phyloP scores from a whole-genome alignment of 1,284 basidiomycete species.

The Trichosporon coremiiforme region DNA sequence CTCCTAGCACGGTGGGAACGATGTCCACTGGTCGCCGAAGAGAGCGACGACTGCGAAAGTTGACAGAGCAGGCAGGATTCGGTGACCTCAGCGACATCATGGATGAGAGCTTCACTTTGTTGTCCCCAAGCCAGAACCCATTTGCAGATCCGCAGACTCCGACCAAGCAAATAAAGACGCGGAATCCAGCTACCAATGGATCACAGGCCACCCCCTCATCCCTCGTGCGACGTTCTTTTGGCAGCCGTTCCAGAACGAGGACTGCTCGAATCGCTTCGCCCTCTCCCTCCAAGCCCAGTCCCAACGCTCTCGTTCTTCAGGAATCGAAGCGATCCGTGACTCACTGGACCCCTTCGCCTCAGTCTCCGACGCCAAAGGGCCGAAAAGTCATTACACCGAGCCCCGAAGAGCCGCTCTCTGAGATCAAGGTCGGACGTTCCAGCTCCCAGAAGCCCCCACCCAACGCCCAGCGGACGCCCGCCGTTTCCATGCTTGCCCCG shows the following conservation, averaged over 20 bases:
- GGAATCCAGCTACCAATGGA: not conserved
- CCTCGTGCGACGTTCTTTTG: conserved; percentile 36
- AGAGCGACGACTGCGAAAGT: conserved; percentile 29
- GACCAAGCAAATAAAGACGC: conserved; percentile 29
- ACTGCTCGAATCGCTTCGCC: not conserved
- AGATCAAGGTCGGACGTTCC: conserved; percentile 7
- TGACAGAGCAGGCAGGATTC: conserved; percentile 46
- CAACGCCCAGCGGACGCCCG: conserved; percentile 23
- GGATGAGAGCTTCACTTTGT: conserved; percentile 39
- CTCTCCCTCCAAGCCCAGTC: conserved; percentile 22
- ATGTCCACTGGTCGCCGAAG: conserved; percentile 31
- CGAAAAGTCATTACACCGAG: not conserved
- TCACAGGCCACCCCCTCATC: conserved; percentile 39
- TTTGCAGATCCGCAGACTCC: conserved; percentile 40
- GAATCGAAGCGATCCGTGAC: conserved; percentile 35
- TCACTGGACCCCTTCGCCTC: conserved; percentile 32
- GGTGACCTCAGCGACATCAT: conserved; percentile 51
- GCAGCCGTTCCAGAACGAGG: not conserved
- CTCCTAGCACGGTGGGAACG: conserved; percentile 21
- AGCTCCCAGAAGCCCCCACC: conserved; percentile 4
- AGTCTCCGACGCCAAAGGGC: conserved; percentile 1
- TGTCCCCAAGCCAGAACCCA: conserved; percentile 36
- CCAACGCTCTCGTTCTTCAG: conserved; percentile 42
- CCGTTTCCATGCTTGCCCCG: not conserved
- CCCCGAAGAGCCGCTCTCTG: not conserved